These are phyloP conservation scores for Cystofilobasidium capitatum DNA, from an alignment of 768 basidiomycete species.

Conservation along the genomic window DNA sequence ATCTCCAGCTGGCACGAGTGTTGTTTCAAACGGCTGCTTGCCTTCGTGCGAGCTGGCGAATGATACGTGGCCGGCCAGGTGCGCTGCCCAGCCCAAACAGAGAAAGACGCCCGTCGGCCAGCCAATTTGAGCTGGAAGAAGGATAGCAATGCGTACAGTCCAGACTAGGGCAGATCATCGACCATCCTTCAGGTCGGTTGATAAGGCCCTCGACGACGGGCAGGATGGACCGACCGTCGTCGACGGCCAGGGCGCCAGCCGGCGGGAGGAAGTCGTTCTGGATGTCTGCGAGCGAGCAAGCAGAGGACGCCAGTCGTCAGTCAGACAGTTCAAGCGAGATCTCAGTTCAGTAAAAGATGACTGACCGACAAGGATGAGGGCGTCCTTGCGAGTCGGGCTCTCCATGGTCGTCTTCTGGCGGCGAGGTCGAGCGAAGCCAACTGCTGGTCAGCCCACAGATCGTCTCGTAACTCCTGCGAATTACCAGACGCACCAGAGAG, in stretches of 20 bases:
- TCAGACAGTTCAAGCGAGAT: neutral
- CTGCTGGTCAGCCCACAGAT: no score
- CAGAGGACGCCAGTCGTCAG: neutral
- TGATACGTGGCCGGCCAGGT: constrained; percentile 54
- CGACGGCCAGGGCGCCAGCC: constrained; percentile 60
- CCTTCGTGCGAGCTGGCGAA: constrained; percentile 51
- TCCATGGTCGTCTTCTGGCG: neutral
- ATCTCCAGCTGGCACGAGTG: no score
- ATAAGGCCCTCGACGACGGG: constrained; percentile 53
- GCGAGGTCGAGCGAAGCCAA: no score
- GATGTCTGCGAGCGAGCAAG: constrained; percentile 45
- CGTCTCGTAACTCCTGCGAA: no score
- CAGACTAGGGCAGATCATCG: constrained; percentile 42
- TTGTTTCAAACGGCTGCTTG: constrained; percentile 41
- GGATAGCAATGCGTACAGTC: constrained; percentile 31
- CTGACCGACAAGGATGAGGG: constrained; percentile 21
- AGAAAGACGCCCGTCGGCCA: neutral
- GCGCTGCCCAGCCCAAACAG: constrained; percentile 28
- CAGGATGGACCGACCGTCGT: constrained; percentile 53
- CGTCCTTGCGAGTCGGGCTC: neutral
- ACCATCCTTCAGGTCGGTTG: constrained; percentile 36
- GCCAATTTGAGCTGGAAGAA: neutral
- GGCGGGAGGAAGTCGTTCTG: constrained; percentile 71
- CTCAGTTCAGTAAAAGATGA: neutral
- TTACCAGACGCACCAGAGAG: no score